These are phyloP conservation scores for Lasiodiplodia sp. DNA, from an alignment of 2,329 filamentous ascomycete species.

Conservation along the genomic window DNA sequence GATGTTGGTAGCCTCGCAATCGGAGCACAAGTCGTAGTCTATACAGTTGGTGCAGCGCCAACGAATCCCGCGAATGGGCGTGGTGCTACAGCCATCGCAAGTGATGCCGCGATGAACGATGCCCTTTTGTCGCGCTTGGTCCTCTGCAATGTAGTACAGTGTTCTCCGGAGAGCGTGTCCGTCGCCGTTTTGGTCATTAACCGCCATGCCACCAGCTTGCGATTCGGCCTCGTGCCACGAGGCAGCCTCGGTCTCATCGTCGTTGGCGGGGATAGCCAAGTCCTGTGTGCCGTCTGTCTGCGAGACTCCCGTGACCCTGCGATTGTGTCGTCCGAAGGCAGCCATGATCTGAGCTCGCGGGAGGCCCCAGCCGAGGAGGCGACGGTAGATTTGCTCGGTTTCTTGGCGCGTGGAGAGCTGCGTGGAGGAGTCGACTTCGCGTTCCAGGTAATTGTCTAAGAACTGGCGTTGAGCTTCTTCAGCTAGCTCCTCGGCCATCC, in stretches of 20 bases:
- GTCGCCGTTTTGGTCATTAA: conserved; percentile 51
- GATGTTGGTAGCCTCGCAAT: conserved; percentile 78
- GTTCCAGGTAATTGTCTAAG: conserved; percentile 21
- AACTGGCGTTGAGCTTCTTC: conserved; percentile 25
- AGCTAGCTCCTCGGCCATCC: conserved; percentile 22
- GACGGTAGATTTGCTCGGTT: conserved; percentile 5
- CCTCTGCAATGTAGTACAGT: conserved; percentile 91
- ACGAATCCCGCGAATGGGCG: conserved; percentile 88
- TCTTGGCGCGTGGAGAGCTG: conserved; percentile 1
- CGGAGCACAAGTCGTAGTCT: conserved; percentile 95
- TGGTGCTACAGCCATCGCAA: conserved; percentile 87
- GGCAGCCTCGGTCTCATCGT: conserved; percentile 37
- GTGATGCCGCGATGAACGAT: conserved; percentile 92
- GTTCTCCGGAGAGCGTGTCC: conserved; percentile 85
- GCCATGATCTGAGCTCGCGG: conserved; percentile 11
- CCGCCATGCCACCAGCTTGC: conserved; percentile 39
- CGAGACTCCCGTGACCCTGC: background rate
- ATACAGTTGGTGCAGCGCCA: conserved; percentile 96
- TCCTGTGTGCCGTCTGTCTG: conserved; percentile 22
- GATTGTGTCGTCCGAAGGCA: conserved; percentile 23
- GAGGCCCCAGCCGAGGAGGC: conserved; percentile 20
- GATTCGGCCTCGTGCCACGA: conserved; percentile 35
- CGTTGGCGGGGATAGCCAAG: conserved; percentile 8
- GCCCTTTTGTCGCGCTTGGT: conserved; percentile 85
- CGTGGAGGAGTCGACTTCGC: conserved; percentile 4